phyloP scores from a whole-genome alignment of 2,329 filamentous ascomycete species.

The Fusarium secorum region DNA sequence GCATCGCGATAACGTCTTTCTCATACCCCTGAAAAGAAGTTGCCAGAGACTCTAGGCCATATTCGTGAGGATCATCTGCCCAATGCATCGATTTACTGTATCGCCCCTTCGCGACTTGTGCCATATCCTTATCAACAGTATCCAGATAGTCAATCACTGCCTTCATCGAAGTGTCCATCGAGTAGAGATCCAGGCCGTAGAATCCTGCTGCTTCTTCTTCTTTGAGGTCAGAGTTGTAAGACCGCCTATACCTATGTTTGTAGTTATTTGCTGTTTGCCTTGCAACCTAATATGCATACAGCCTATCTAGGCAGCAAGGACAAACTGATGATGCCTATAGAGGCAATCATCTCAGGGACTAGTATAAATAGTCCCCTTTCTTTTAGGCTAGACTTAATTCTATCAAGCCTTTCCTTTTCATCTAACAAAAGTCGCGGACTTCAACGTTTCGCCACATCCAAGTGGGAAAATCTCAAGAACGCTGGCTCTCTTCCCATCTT shows the following conservation, averaged over 20 bases:
- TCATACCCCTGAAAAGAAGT: slow-evolving; percentile 20
- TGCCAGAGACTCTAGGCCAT: slow-evolving; percentile 22
- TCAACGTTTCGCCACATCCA: slow-evolving; percentile 33
- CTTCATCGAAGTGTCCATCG: slow-evolving; percentile 23
- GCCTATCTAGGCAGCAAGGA: too few relatives aligned
- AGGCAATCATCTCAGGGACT: too few relatives aligned
- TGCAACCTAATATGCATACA: too few relatives aligned
- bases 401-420: too few relatives aligned
- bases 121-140: slow-evolving; percentile 26
- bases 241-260: too few relatives aligned
- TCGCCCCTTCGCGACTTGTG: slow-evolving; percentile 13
- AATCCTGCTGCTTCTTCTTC: slow-evolving; percentile 9
- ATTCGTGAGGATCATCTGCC: slow-evolving; percentile 22
- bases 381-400: too few relatives aligned
- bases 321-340: too few relatives aligned
- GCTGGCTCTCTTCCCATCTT: slow-evolving; percentile 11
- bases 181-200: slow-evolving; percentile 25
- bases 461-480: slow-evolving; percentile 19
- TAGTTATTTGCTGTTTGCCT: too few relatives aligned
- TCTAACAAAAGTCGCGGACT: slow-evolving; percentile 13
- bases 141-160: slow-evolving; percentile 21
- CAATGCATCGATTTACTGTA: slow-evolving; percentile 21
- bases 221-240: slow-evolving; percentile 9
- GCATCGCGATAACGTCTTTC: slow-evolving; percentile 10
- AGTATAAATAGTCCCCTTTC: too few relatives aligned